Base-by-base conservation (phyloP, 164 flowering plant species). In the Stephania cephalantha region DNA sequence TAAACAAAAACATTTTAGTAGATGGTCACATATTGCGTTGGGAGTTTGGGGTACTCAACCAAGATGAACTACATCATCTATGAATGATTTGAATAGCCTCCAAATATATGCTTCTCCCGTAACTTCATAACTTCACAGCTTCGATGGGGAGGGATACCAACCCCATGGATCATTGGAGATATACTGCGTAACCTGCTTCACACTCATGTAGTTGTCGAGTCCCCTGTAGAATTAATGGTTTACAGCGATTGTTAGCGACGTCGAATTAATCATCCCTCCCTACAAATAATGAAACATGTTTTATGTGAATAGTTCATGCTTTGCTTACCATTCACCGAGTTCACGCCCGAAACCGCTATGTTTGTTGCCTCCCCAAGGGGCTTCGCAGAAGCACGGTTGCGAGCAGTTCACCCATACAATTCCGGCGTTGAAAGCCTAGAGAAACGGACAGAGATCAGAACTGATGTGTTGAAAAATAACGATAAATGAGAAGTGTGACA, bases 261-360 rank as follows among this genome's bases (percentile, higher is more conserved):
- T 11, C 45, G 11, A 22, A 9, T 7, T 44, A 10, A 50, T 69
- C 50, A 42, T 44, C 8, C 44, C 6, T 69, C 45, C 0, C 42
- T 35, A 35, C 42, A 35, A 0, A 35, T 4, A 35, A 4, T 35
- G 42, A 35, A 35, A 10, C 6, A 42, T 4, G 71, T 31, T 70
- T 18, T 70, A 25, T 58, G 42, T 48, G 53, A 8, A 46, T 13
- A 18, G 29, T 12, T n/a, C 48, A 35, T 18, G 6, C 61, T 46
- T 46, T 12, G 17, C 80, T 78, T 87, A 95, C 99, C 98, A 90
- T 91, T 92, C 93, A 15, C 99, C 99, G 31, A 94, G 83, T 75
- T 96, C 99, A 58, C 98, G 97, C 1, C 99, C 99, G 79, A 94
- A 96, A 70, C 98, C 99, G 79, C 99, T 96, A 15, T 92, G 95